phyloP scores from a whole-genome alignment of 2,329 filamentous ascomycete genomes.

The Epichloe amarillans region DNA sequence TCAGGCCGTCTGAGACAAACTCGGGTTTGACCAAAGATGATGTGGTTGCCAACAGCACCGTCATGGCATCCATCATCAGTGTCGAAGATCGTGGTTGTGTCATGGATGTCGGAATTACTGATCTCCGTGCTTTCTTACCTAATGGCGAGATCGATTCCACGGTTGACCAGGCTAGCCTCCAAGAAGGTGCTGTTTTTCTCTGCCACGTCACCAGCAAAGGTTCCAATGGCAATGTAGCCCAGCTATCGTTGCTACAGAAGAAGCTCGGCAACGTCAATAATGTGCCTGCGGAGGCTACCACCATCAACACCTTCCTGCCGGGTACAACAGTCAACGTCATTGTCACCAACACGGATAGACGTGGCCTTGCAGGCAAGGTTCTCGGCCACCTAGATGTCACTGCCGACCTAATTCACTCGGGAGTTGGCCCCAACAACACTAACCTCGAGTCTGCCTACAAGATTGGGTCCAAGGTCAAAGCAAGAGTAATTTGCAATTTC shows the following conservation, averaged over 20 bases:
- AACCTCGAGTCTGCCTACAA: conserved; percentile 70
- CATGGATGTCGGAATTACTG: conserved; percentile 75
- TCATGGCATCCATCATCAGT: conserved; percentile 80
- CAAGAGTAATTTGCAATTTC: conserved; percentile 78
- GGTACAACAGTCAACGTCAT: conserved; percentile 83
- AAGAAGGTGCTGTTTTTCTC: conserved; percentile 73
- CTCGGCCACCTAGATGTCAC: conserved; percentile 87
- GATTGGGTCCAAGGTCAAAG: conserved; percentile 71
- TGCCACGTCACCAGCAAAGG: conserved; percentile 67
- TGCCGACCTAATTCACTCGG: conserved; percentile 81
- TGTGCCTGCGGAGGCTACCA: conserved; percentile 62
- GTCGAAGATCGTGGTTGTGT: conserved; percentile 93
- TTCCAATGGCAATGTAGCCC: conserved; percentile 69
- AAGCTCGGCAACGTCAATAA: conserved; percentile 55
- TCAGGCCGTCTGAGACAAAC: conserved; percentile 70
- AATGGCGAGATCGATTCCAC: conserved; percentile 64
- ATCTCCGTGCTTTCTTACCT: conserved; percentile 70
- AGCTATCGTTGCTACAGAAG: conserved; percentile 63
- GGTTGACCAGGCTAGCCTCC: conserved; percentile 52
- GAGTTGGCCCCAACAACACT: conserved; percentile 52
- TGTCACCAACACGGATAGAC: conserved; percentile 58
- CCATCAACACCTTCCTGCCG: conserved; percentile 79
- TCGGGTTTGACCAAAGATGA: conserved; percentile 58
- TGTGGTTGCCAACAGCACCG: conserved; percentile 58
- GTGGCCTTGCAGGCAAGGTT: conserved; percentile 77